These are phyloP conservation scores for Phyllosticta capitalensis DNA, from an alignment of 2,329 filamentous ascomycete genomes.

Conservation along the genomic window DNA sequence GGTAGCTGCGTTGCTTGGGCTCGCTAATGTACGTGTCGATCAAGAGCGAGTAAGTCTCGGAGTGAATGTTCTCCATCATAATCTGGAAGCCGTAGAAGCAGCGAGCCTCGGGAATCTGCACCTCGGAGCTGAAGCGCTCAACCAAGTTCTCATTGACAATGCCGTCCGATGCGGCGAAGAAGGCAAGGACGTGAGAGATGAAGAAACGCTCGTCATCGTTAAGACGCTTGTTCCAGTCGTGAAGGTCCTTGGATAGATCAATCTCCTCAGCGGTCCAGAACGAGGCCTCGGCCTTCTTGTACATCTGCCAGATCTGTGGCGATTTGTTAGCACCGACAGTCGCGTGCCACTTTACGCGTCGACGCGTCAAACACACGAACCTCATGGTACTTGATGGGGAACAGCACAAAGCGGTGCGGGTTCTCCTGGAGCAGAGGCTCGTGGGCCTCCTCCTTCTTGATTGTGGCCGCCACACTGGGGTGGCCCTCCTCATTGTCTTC, in stretches of 20 bases:
- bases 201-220: conserved; percentile 98
- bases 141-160: conserved; percentile 99
- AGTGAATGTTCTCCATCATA: conserved; percentile 99
- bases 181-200: conserved; percentile 94
- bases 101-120: conserved; percentile 93
- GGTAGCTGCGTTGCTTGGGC: conserved; percentile 81
- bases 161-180: conserved; percentile 97
- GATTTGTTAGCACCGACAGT: conserved; percentile 23
- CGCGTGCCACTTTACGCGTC: conserved; percentile 10
- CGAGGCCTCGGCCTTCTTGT: conserved; percentile 98
- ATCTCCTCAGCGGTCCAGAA: conserved; percentile 99
- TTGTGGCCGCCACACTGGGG: conserved; percentile 42
- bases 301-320: conserved; percentile 97
- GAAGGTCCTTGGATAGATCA: conserved; percentile 94
- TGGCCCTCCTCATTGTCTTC: conserved; percentile 36
- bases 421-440: conserved; percentile 96
- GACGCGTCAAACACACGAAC: conserved; percentile 49
- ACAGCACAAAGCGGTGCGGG: conserved; percentile 89
- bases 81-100: conserved; percentile 99
- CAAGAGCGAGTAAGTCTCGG: conserved; percentile 96
- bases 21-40: conserved; percentile 99
- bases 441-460: conserved; percentile 59
- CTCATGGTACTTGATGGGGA: conserved; percentile 99
- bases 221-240: conserved; percentile 98
- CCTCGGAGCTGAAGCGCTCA: conserved; percentile 93